A percentile compares a stretch with the other conserved stretches of the same genome.
phyloP scores from a whole-genome alignment of 768 basidiomycete genomes.

The Trametes cubensis region DNA sequence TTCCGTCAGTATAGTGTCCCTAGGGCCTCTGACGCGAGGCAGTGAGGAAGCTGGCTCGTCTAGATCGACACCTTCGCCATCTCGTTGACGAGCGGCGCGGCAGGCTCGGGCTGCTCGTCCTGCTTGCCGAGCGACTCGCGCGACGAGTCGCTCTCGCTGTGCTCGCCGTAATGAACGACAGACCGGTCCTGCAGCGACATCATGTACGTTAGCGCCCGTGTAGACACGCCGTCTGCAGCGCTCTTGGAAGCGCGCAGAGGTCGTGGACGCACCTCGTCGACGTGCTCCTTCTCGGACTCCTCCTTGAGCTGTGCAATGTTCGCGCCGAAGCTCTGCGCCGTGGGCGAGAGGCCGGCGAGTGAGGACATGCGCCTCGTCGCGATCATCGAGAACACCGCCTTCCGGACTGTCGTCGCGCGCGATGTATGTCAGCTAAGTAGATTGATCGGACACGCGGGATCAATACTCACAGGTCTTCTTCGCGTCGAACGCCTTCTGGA shows the following conservation, averaged over 20 bases:
- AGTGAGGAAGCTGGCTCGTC: not conserved
- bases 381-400: constrained; percentile 84
- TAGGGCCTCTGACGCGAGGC: too few species aligned
- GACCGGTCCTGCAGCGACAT: constrained; percentile 15
- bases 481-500: constrained; percentile 89
- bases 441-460: too few species aligned
- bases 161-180: constrained; percentile 24
- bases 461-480: constrained; percentile 73
- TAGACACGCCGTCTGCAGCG: not conserved
- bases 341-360: constrained; percentile 47
- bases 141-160: constrained; percentile 20
- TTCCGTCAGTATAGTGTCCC: too few species aligned
- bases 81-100: constrained; percentile 19
- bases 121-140: constrained; percentile 22
- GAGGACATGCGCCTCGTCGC: constrained; percentile 81
- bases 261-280: constrained; percentile 54
- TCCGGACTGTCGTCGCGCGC: constrained; percentile 62
- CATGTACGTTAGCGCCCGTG: not conserved
- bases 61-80: constrained; percentile 16
- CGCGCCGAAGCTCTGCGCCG: constrained; percentile 54
- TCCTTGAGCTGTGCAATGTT: constrained; percentile 73
- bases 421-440: constrained; percentile 11
- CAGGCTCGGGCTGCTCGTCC: constrained; percentile 15
- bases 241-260: not conserved
- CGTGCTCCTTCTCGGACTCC: constrained; percentile 83